Evolutionary conservation across 1,284 basidiomycete genomes (phyloP).

Genomic region (Vanrija sp.): DNA sequence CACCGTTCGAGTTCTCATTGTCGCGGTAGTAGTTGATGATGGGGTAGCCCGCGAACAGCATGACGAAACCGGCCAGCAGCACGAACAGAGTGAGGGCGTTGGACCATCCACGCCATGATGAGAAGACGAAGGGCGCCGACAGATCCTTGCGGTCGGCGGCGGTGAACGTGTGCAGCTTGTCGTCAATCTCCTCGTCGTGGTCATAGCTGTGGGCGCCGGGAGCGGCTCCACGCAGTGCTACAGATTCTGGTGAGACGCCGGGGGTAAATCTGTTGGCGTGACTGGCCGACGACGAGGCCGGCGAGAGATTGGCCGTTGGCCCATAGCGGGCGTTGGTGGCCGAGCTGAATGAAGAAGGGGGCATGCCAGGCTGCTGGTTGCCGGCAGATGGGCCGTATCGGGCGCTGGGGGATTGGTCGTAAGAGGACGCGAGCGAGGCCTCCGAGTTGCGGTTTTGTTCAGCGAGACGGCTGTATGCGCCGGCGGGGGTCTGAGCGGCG

Average conservation of each 20-base stretch:
- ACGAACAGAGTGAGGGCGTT: conserved; percentile 57
- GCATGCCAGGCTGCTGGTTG: background rate
- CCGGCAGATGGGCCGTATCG: conserved; percentile 1
- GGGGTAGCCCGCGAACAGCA: conserved; percentile 74
- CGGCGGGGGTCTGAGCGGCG: conserved; percentile 18
- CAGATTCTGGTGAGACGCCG: background rate
- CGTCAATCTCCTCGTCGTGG: conserved; percentile 50
- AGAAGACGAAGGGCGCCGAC: conserved; percentile 48
- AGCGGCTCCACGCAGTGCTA: background rate
- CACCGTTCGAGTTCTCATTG: conserved; percentile 25
- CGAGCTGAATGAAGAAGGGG: no score
- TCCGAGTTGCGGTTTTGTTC: conserved; percentile 32
- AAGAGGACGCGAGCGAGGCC: conserved; percentile 27
- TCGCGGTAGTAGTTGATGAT: conserved; percentile 59
- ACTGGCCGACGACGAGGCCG: background rate
- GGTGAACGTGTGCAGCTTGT: conserved; percentile 58
- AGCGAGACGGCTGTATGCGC: no score
- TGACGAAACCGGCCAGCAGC: conserved; percentile 51
- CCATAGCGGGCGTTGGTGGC: background rate
- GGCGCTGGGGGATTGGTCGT: conserved; percentile 15
- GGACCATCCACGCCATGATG: conserved; percentile 43
- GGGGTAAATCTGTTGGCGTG: background rate
- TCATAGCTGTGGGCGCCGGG: no score
- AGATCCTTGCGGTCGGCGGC: conserved; percentile 29
- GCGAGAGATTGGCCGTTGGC: background rate